These are phyloP conservation scores for Rubia balearica DNA, from an alignment of 305 asterid species.

Conservation along the genomic window DNA sequence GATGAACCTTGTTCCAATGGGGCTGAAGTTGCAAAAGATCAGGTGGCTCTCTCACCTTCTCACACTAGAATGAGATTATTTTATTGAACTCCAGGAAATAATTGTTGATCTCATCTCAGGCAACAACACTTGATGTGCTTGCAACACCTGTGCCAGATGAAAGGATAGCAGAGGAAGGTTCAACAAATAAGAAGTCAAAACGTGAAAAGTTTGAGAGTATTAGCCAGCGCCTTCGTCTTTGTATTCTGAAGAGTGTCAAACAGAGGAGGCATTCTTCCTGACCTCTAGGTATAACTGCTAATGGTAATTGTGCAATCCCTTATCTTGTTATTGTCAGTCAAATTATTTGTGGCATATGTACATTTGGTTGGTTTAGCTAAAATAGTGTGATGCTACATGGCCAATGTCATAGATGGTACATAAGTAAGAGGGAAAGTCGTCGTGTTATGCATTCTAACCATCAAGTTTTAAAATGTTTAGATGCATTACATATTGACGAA, in stretches of 20 bases:
- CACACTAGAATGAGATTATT: background rate
- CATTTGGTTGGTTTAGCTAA: background rate
- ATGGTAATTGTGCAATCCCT: background rate
- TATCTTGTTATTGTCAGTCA: too few species aligned
- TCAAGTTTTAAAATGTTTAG: background rate
- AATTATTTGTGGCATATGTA: background rate
- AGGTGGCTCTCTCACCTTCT: conserved; percentile 36
- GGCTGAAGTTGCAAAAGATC: conserved; percentile 39
- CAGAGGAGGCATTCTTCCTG: conserved; percentile 76
- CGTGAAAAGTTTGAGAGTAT: conserved; percentile 81
- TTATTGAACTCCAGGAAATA: background rate
- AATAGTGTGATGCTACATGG: background rate
- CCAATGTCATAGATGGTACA: background rate
- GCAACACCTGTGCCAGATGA: conserved; percentile 62
- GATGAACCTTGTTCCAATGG: conserved; percentile 47
- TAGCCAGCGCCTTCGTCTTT: conserved; percentile 78
- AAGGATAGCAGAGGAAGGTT: conserved; percentile 33
- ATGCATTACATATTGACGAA: too few species aligned
- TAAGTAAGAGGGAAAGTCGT: background rate
- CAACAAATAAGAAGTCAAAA: conserved; percentile 52
- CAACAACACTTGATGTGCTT: conserved; percentile 55
- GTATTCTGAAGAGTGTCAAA: conserved; percentile 75
- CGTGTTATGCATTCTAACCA: background rate
- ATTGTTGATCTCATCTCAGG: conserved; percentile 34
- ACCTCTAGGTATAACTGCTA: conserved; percentile 19